Percentiles rank a stretch among this genome's conserved stretches.
These are phyloP conservation scores for Rosa lucieae DNA, from an alignment of 306 rosid species.

Conservation along the genomic window DNA sequence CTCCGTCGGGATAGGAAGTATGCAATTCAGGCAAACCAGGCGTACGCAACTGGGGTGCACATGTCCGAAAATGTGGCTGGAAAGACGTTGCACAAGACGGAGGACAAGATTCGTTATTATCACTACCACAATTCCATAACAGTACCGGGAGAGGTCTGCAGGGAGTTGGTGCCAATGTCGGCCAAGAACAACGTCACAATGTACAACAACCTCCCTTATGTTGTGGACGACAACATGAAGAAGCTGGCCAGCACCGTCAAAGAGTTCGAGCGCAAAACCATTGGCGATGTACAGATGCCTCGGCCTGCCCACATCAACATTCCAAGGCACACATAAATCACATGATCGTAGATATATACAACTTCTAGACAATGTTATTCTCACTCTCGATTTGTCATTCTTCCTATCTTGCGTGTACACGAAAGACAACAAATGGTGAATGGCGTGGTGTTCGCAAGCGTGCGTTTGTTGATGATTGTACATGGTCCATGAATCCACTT, in stretches of 20 bases:
- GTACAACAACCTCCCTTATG: constrained; percentile 28
- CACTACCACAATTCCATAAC: constrained; percentile 42
- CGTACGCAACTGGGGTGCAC: constrained; percentile 46
- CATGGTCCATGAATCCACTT: neutral
- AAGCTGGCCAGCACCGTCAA: constrained; percentile 30
- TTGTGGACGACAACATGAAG: constrained; percentile 38
- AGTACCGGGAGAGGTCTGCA: constrained; percentile 32
- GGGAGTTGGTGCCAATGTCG: constrained; percentile 30
- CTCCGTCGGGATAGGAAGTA: constrained; percentile 40
- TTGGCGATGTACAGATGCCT: constrained; percentile 8
- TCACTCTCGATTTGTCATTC: neutral
- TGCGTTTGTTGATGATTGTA: constrained; percentile 2
- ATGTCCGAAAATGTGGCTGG: constrained; percentile 48
- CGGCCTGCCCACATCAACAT: neutral
- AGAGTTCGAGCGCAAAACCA: constrained; percentile 31
- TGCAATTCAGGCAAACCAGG: constrained; percentile 43
- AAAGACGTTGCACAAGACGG: constrained; percentile 38
- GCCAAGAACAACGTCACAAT: constrained; percentile 30
- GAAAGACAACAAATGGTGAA: neutral
- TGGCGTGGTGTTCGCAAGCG: neutral
- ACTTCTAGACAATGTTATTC: neutral
- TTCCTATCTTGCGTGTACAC: neutral
- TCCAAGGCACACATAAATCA: constrained; percentile 11
- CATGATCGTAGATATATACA: neutral
- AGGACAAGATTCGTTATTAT: constrained; percentile 40